phyloP scores from a whole-genome alignment of 768 basidiomycete species.

The Mycena rebaudengoi region DNA sequence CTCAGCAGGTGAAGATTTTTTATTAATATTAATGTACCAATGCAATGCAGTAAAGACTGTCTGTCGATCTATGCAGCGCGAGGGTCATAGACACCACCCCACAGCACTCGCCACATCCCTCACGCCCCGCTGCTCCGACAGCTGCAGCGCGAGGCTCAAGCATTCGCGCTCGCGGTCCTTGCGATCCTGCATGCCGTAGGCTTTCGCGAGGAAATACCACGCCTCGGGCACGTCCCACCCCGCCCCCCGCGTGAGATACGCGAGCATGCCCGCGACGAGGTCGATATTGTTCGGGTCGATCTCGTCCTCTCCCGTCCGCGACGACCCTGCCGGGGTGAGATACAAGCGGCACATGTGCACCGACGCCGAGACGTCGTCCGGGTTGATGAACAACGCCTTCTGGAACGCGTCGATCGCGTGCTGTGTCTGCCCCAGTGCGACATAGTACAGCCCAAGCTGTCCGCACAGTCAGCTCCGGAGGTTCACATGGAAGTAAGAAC shows the following conservation, averaged over 20 bases:
- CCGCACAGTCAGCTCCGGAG: background rate
- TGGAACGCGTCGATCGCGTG: constrained; percentile 81
- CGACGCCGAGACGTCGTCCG: constrained; percentile 78
- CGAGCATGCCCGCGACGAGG: constrained; percentile 83
- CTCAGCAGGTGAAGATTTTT: no score
- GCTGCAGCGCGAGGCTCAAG: constrained; percentile 69
- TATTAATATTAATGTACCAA: constrained; percentile 15
- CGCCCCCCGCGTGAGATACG: constrained; percentile 75
- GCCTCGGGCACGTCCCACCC: constrained; percentile 96
- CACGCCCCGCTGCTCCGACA: constrained; percentile 70
- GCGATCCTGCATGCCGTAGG: constrained; percentile 77
- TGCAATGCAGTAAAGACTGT: constrained; percentile 3
- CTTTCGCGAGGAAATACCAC: constrained; percentile 92
- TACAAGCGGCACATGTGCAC: constrained; percentile 84
- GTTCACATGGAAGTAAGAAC: constrained; percentile 27
- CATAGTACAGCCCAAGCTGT: constrained; percentile 56
- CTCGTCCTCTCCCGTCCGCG: constrained; percentile 23
- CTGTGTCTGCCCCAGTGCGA: constrained; percentile 62
- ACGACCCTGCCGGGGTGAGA: constrained; percentile 49
- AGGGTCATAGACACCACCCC: constrained; percentile 72
- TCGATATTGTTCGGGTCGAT: constrained; percentile 62
- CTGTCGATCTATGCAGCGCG: no score
- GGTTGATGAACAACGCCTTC: constrained; percentile 89
- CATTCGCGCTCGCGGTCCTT: constrained; percentile 80
- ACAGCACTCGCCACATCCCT: constrained; percentile 69